phyloP scores from a whole-genome alignment of 1,284 basidiomycete genomes.

The Cystobasidium pallidum region DNA sequence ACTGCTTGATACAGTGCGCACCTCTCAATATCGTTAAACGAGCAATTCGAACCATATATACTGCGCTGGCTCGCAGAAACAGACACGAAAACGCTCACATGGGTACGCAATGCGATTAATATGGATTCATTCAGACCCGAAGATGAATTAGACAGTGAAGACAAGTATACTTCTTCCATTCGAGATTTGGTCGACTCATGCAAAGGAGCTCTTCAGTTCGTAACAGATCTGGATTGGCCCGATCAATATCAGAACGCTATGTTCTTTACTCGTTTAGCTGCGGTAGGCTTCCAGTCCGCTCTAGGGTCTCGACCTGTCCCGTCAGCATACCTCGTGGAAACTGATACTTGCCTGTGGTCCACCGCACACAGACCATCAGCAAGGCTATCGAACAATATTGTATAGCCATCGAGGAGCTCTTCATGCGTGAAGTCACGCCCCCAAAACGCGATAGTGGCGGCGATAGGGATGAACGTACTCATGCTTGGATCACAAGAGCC shows the following conservation, averaged over 20 bases:
- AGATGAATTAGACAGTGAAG: slow-evolving; percentile 59
- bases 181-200: slow-evolving; percentile 94
- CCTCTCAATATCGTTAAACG: slow-evolving; percentile 52
- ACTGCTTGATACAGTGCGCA: slow-evolving; percentile 19
- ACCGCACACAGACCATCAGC: slow-evolving; percentile 71
- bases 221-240: slow-evolving; percentile 88
- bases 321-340: too few relatives aligned
- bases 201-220: slow-evolving; percentile 83
- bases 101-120: slow-evolving; percentile 90
- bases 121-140: slow-evolving; percentile 62
- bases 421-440: slow-evolving; percentile 92
- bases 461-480: slow-evolving; percentile 71
- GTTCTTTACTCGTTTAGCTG: slow-evolving; percentile 84
- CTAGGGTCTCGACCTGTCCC: too few relatives aligned
- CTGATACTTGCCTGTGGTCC: neutral
- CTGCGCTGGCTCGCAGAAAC: slow-evolving; percentile 87
- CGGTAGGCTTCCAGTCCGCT: slow-evolving; percentile 65
- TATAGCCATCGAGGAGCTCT: slow-evolving; percentile 79
- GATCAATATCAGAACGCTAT: slow-evolving; percentile 84
- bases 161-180: slow-evolving; percentile 86
- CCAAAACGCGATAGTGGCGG: slow-evolving; percentile 55
- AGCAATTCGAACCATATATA: slow-evolving; percentile 86
- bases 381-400: slow-evolving; percentile 93
- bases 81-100: slow-evolving; percentile 85
- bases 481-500: slow-evolving; percentile 93